phyloP scores from a whole-genome alignment of 2,329 filamentous ascomycete genomes.

The Dactylellina drechsleri region DNA sequence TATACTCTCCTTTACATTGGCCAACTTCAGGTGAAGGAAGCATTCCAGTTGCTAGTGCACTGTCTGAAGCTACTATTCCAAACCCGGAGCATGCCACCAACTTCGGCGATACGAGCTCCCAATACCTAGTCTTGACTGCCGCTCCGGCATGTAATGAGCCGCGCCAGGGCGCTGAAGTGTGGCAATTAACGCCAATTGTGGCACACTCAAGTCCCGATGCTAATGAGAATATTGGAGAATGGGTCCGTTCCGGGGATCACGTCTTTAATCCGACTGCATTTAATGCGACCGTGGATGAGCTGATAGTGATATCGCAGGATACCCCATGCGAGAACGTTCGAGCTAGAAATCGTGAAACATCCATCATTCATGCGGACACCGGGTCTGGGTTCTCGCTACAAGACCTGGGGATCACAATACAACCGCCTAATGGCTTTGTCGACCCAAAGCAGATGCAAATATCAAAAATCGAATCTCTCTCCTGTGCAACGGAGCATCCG shows the following conservation, averaged over 20 bases:
- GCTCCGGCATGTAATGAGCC: conserved; percentile 28
- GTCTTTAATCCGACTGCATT: conserved; percentile 19
- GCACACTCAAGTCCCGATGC: conserved; percentile 23
- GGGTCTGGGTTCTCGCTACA: conserved; percentile 20
- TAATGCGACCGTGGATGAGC: conserved; percentile 25
- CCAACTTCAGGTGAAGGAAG: conserved; percentile 2
- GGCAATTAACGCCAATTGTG: conserved; percentile 41
- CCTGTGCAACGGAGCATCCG: conserved; percentile 25
- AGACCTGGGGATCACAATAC: conserved; percentile 24
- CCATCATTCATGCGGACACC: conserved; percentile 6
- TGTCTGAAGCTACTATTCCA: conserved; percentile 26
- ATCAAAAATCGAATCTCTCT: conserved; percentile 3
- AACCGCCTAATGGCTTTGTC: conserved; percentile 20
- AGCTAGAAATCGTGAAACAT: conserved; percentile 4
- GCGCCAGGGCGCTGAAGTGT: conserved; percentile 30
- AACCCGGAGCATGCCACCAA: conserved; percentile 17
- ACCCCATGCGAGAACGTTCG: conserved; percentile 24
- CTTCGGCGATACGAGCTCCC: conserved; percentile 12
- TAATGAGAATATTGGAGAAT: conserved; percentile 24
- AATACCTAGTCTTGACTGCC: conserved; percentile 34
- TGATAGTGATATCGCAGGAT: conserved; percentile 23
- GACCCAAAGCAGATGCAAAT: conserved; percentile 31
- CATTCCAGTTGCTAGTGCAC: conserved; percentile 6
- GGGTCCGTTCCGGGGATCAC: conserved; percentile 33
- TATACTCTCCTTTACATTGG: conserved; percentile 29